Base-by-base conservation (phyloP, 495 filamentous ascomycete genomes). In the Saxispiralis lemnorum region DNA sequence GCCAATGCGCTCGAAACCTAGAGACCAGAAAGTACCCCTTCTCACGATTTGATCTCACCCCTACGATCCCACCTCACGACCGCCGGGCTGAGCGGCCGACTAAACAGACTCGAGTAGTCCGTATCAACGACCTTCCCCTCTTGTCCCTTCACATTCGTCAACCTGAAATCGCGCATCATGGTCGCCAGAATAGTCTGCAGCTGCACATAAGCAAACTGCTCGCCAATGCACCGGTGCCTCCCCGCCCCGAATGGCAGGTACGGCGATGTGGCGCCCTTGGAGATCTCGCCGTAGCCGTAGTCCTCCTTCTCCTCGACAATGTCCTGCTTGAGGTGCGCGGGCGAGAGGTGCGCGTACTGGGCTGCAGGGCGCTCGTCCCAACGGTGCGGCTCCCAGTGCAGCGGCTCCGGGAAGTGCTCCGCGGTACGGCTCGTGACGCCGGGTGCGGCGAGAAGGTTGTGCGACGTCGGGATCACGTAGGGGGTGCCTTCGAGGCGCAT, bases 201-300 rank as follows among this genome's bases (percentile, higher is more conserved):
- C 61, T 97, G 88, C 48, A 94, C 68, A 57, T 92, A 93, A 43
- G 89, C 89, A 57, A 95, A 97, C 55, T 94, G 85, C 65, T 95
- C 89, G 37, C 89, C 89, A 55, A 97, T 95, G 60, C 89, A 97
- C 9, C 89, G 65, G 62, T 97, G 89, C 41, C 89, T 68, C 5
- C 89, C 89, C 1, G 86, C 89, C 1, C 89, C 89, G 56, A 97
- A 97, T 0, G 89, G 89, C 14, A 97, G 68, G 63, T 95, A 97
- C 1, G 89, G 87, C 38, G 78, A 85, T 20, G 64, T 65, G 5
- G 84, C 75, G 16, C 89, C 88, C 65, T 94, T 94, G 61, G 72
- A 81, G 40, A 94, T 76, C 21, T 85, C 64, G n/a, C 88, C 89
- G 59, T 93, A 95, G 21, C 88, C 89, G 54, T 95, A 95, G 54